Conservation (phyloP, 2,329 filamentous ascomycete genomes). For the Paecilomyces sp. region DNA sequence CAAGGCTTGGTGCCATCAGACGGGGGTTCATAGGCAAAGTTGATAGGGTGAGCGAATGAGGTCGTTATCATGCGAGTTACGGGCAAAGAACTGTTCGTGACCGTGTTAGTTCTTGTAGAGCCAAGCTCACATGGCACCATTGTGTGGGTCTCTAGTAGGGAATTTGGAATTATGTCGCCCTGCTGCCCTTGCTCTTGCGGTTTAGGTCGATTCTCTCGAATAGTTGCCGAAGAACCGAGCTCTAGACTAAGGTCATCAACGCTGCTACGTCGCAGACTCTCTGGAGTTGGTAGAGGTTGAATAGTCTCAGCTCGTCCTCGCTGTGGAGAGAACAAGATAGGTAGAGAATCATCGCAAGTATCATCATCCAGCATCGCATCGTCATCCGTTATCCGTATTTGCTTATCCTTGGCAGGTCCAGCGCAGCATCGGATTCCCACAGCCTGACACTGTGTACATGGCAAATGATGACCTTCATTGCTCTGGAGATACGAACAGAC, state of each 20-base stretch:
- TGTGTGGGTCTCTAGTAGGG: neutral
- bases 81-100: conserved; percentile 2
- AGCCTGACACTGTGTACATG: conserved; percentile 25
- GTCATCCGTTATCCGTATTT: neutral
- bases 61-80: conserved; percentile 24
- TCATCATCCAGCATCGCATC: conserved; percentile 6
- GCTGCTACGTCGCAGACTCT: conserved; percentile 6
- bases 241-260: neutral
- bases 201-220: neutral
- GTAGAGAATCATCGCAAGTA: neutral
- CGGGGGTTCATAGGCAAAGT: conserved; percentile 24
- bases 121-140: neutral
- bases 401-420: conserved; percentile 19
- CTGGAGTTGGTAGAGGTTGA: neutral
- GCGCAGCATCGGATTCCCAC: conserved; percentile 26
- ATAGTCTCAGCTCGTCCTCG: neutral
- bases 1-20: conserved; percentile 19
- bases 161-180: neutral
- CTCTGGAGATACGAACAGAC: conserved; percentile 26
- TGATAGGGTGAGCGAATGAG: conserved; percentile 33
- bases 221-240: neutral
- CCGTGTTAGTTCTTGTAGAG: neutral
- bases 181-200: neutral
- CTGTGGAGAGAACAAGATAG: neutral
- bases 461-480: conserved; percentile 15